Evolutionary conservation across 2,329 filamentous ascomycete species (phyloP).

Genomic region (Capronia americana): DNA sequence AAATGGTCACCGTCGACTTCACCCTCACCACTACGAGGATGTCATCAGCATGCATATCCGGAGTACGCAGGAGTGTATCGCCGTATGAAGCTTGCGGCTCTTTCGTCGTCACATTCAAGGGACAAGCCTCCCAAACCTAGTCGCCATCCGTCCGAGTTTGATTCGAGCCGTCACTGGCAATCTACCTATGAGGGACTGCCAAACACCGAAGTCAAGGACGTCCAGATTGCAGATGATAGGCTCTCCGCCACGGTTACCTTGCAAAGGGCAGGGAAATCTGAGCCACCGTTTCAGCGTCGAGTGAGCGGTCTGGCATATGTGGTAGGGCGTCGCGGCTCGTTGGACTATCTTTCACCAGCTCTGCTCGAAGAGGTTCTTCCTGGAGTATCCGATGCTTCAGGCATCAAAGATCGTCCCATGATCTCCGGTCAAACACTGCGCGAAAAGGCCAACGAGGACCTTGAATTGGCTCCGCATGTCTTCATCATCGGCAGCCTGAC

Average conservation of each 20-base stretch:
- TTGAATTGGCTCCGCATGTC: slow-evolving; percentile 60
- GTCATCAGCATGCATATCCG: slow-evolving; percentile 66
- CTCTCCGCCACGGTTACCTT: slow-evolving; percentile 51
- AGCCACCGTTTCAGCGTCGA: slow-evolving; percentile 51
- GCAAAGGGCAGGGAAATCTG: slow-evolving; percentile 46
- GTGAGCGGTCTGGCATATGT: slow-evolving; percentile 62
- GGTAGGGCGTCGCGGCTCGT: slow-evolving; percentile 62
- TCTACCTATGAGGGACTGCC: slow-evolving; percentile 61
- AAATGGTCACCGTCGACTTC: slow-evolving; percentile 64
- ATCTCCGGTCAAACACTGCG: slow-evolving; percentile 63
- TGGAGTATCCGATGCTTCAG: slow-evolving; percentile 20
- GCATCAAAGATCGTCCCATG: slow-evolving; percentile 39
- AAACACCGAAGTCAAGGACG: slow-evolving; percentile 57
- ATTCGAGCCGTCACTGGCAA: slow-evolving; percentile 57
- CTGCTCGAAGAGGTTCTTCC: slow-evolving; percentile 55
- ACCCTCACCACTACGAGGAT: slow-evolving; percentile 64
- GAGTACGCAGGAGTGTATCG: slow-evolving; percentile 67
- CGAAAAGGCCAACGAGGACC: slow-evolving; percentile 56
- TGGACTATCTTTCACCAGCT: slow-evolving; percentile 57
- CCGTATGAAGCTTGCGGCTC: slow-evolving; percentile 62
- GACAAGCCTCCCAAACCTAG: slow-evolving; percentile 43
- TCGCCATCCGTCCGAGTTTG: slow-evolving; percentile 48
- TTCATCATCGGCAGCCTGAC: slow-evolving; percentile 66
- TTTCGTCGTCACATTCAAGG: slow-evolving; percentile 36
- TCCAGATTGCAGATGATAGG: slow-evolving; percentile 43